Conservation (phyloP, 1,284 basidiomycete genomes). For the Volvariella surrecta region DNA sequence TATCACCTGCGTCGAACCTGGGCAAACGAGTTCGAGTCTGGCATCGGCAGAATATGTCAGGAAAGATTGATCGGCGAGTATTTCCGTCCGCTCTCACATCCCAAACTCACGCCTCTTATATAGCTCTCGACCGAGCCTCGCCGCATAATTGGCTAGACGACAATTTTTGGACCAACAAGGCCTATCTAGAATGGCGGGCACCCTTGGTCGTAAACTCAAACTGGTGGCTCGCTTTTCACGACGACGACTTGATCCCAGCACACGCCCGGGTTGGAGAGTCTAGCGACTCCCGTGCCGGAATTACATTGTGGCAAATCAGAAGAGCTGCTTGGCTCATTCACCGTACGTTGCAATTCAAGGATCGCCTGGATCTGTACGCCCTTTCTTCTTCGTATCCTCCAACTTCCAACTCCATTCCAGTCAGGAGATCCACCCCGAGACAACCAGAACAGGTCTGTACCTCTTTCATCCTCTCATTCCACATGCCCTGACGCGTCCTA, state of each 20-base stretch:
- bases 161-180: conserved; percentile 86
- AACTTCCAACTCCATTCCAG: conserved; percentile 21
- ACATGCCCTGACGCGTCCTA: conserved; percentile 15
- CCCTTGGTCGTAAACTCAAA: conserved; percentile 91
- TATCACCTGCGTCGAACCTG: conserved; percentile 54
- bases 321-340: conserved; percentile 80
- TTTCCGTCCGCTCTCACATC: conserved; percentile 5
- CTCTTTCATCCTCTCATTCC: conserved; percentile 3
- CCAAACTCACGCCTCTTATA: conserved; percentile 7
- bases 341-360: conserved; percentile 76
- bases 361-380: conserved; percentile 52
- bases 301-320: conserved; percentile 80
- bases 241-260: conserved; percentile 48
- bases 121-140: conserved; percentile 80
- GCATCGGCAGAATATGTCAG: conserved; percentile 70
- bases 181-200: conserved; percentile 86
- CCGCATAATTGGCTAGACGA: conserved; percentile 95
- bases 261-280: conserved; percentile 29
- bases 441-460: conserved; percentile 42
- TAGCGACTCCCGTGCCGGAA: conserved; percentile 33
- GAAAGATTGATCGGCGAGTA: conserved; percentile 70
- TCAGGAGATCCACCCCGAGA: conserved; percentile 46
- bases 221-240: conserved; percentile 91
- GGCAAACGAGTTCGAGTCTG: conserved; percentile 68
- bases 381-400: conserved; percentile 1